Percentiles rank a stretch among this genome's conserved stretches.
Evolutionary conservation across 129 eudicot species (phyloP).

Genomic region (sunflower (Helianthus annuus)): HanXRQr2.0-SUNRISE NC_035445.2:92287109-92287608

Average conservation of each 20-base stretch:
- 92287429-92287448: no score
- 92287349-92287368: neutral
- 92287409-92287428: neutral
- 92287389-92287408: neutral
- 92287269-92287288: conserved; percentile 27
- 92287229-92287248: conserved; percentile 24
- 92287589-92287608: no score
- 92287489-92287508: no score
- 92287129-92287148: conserved; percentile 18
- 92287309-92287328: conserved; percentile 48
- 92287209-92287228: conserved; percentile 38
- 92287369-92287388: neutral
- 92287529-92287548: no score
- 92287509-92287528: no score
- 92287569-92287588: no score
- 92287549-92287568: no score
- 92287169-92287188: conserved; percentile 37
- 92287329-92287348: conserved; percentile 60
- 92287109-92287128: conserved; percentile 21
- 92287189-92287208: conserved; percentile 32
- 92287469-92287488: no score
- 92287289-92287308: conserved; percentile 58
- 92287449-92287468: no score
- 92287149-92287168: conserved; percentile 39
- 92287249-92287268: conserved; percentile 9